Percentiles rank a stretch among this genome's conserved stretches.
Evolutionary conservation across 768 basidiomycete species (phyloP).

Genomic region (Boletus rex-veris): DNA sequence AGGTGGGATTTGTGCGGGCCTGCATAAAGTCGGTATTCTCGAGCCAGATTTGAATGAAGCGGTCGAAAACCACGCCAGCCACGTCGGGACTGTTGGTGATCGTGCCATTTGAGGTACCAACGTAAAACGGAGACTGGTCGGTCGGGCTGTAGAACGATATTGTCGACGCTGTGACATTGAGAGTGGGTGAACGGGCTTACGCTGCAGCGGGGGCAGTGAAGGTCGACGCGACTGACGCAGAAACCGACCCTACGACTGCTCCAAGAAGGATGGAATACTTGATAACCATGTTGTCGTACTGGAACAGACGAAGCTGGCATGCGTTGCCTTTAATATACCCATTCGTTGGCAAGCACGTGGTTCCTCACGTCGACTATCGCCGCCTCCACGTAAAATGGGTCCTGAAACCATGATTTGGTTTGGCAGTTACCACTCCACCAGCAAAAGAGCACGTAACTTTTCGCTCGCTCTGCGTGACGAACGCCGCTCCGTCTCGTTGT

Average conservation of each 20-base stretch:
- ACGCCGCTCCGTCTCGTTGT: not conserved
- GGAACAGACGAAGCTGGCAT: too few species aligned
- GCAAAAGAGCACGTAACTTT: not conserved
- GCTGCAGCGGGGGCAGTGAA: slow-evolving; percentile 30
- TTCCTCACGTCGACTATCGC: not conserved
- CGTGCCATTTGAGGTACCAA: slow-evolving; percentile 41
- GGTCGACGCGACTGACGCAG: slow-evolving; percentile 21
- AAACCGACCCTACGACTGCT: slow-evolving; percentile 16
- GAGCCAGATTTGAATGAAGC: slow-evolving; percentile 56
- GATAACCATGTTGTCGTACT: slow-evolving; percentile 12
- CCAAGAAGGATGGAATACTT: slow-evolving; percentile 13
- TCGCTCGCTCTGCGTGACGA: not conserved
- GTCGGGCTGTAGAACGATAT: slow-evolving; percentile 20
- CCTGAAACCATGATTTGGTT: not conserved
- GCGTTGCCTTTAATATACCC: slow-evolving; percentile 12
- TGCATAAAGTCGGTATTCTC: slow-evolving; percentile 56
- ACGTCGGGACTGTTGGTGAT: slow-evolving; percentile 38
- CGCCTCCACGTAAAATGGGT: not conserved
- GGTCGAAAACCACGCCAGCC: slow-evolving; percentile 42
- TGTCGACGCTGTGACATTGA: not conserved
- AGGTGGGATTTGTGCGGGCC: slow-evolving; percentile 26
- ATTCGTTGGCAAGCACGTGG: slow-evolving; percentile 7
- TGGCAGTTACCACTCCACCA: not conserved
- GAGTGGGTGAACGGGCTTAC: slow-evolving; percentile 12
- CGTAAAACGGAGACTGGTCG: slow-evolving; percentile 37